Conservation (phyloP, 257 asterid genomes). For the Agastache rugosa region DNA sequence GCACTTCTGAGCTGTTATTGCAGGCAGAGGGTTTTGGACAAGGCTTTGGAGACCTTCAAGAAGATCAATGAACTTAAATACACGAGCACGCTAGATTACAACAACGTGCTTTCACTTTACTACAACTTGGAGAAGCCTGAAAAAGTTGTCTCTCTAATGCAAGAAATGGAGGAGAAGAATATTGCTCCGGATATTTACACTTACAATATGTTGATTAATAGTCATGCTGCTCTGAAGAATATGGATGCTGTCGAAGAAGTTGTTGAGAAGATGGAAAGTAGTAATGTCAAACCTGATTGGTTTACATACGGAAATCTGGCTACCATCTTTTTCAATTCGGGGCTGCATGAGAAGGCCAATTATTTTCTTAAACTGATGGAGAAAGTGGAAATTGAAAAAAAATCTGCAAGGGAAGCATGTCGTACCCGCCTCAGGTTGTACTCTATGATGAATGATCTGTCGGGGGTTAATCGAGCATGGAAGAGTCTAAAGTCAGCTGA, state of each 20-base stretch:
- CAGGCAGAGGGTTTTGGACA: conserved; percentile 55
- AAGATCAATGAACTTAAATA: conserved; percentile 53
- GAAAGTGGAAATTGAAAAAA: conserved; percentile 36
- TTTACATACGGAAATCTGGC: conserved; percentile 75
- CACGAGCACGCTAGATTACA: conserved; percentile 60
- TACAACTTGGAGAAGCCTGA: conserved; percentile 47
- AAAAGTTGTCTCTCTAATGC: conserved; percentile 48
- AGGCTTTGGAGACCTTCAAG: conserved; percentile 64
- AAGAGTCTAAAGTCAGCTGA: conserved; percentile 43
- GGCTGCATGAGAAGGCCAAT: conserved; percentile 54
- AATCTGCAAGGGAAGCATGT: conserved; percentile 36
- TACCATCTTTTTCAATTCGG: conserved; percentile 53
- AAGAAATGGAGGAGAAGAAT: conserved; percentile 73
- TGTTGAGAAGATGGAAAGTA: conserved; percentile 66
- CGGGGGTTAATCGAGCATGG: conserved; percentile 66
- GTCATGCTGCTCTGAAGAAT: conserved; percentile 56
- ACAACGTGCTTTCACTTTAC: conserved; percentile 62
- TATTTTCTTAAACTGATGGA: conserved; percentile 57
- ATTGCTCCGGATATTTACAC: conserved; percentile 49
- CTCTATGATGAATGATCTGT: conserved; percentile 52
- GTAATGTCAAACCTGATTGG: conserved; percentile 45
- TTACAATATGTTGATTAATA: conserved; percentile 64
- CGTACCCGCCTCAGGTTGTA: conserved; percentile 57
- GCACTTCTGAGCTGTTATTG: conserved; percentile 73
- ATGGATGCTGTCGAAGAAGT: conserved; percentile 57